These are phyloP conservation scores for Paramecium pentaurelia DNA, from an alignment of 73 alveolate species.

Conservation along the genomic window DNA sequence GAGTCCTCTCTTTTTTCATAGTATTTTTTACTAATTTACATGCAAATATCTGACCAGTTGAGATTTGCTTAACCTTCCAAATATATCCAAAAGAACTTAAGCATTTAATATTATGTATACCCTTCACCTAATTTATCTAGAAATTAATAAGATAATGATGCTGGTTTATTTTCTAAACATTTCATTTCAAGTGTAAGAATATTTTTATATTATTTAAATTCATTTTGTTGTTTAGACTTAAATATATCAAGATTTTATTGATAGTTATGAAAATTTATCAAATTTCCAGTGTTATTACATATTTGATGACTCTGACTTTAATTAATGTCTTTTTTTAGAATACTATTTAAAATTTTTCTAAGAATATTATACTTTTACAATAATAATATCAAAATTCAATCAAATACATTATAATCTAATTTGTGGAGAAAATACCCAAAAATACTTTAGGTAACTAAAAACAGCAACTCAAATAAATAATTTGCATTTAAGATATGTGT, in stretches of 20 bases:
- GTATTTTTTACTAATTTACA: constrained; percentile 29
- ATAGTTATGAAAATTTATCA: neutral
- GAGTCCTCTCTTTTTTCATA: constrained; percentile 19
- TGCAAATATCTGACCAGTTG: constrained; percentile 18
- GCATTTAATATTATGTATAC: neutral
- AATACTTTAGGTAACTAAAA: neutral
- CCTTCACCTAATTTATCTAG: constrained; percentile 48
- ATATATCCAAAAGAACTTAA: constrained; percentile 44
- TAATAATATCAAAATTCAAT: too few species aligned
- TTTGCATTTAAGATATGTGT: neutral
- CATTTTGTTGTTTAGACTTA: neutral
- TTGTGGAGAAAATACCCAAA: neutral
- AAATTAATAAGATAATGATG: constrained; percentile 2
- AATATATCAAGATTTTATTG: neutral
- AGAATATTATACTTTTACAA: too few species aligned
- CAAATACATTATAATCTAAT: neutral
- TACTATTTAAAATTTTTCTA: too few species aligned
- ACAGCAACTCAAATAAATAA: neutral
- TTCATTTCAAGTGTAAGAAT: neutral
- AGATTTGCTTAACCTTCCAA: neutral
- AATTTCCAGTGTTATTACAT: neutral
- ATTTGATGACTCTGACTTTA: neutral
- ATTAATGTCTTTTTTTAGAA: neutral
- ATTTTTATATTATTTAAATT: neutral
- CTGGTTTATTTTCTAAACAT: neutral